Evolutionary conservation across 805 yeast species (phyloP).

Genomic region (Ogataea methylovora): DNA sequence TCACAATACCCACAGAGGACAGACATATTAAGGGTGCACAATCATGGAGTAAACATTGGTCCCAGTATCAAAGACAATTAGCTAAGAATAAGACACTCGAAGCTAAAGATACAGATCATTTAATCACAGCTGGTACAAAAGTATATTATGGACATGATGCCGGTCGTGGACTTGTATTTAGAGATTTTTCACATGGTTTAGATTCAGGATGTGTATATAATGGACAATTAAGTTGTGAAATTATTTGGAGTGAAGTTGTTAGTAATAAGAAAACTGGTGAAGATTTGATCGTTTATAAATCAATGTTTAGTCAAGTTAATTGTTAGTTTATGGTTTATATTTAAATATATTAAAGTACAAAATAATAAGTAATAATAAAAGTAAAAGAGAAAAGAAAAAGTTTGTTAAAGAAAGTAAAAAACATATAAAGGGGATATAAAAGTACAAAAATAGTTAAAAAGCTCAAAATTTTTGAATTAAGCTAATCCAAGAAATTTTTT

Average conservation of each 20-base stretch:
- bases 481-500: no score
- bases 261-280: conserved; percentile 1
- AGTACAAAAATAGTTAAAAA: neutral
- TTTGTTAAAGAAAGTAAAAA: no score
- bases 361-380: neutral
- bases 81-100: conserved; percentile 5
- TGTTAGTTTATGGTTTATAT: conserved; percentile 10
- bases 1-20: conserved; percentile 46
- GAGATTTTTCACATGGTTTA: conserved; percentile 66
- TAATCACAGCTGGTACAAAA: conserved; percentile 16
- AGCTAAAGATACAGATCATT: neutral
- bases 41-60: conserved; percentile 28
- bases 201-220: conserved; percentile 84
- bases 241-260: conserved; percentile 32
- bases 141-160: conserved; percentile 92
- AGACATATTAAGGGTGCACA: conserved; percentile 20
- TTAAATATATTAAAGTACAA: neutral
- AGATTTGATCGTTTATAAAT: conserved; percentile 16
- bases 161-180: conserved; percentile 57
- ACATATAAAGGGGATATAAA: no score
- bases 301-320: conserved; percentile 20
- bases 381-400: neutral
- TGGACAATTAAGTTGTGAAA: conserved; percentile 55
- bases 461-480: no score
- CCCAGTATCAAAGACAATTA: conserved; percentile 10